These are phyloP conservation scores for Xylaria sp. DNA, from an alignment of 2,329 filamentous ascomycete species.

Conservation along the genomic window DNA sequence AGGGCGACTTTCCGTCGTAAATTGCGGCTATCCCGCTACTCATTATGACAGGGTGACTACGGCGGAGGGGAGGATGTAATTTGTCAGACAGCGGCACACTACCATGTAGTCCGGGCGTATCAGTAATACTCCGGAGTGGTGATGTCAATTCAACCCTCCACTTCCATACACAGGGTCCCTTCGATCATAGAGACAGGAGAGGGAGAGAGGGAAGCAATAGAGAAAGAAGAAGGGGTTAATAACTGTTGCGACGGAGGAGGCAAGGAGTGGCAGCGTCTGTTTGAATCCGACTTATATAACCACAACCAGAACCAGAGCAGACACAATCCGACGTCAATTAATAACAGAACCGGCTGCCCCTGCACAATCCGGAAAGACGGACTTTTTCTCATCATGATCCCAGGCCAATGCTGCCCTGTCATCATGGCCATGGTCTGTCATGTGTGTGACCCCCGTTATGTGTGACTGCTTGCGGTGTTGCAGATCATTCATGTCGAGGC, in stretches of 20 bases:
- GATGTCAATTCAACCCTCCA: not conserved
- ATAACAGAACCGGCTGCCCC: not conserved
- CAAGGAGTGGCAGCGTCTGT: not conserved
- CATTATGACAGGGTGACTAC: not conserved
- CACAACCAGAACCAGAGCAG: too few relatives aligned
- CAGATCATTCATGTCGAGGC: not conserved
- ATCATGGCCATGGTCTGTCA: not conserved
- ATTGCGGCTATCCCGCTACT: not conserved
- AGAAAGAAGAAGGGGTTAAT: not conserved
- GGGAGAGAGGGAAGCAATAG: not conserved
- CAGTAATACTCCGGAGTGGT: not conserved
- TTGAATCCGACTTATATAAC: not conserved
- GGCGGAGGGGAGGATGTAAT: not conserved
- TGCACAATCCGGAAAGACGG: not conserved
- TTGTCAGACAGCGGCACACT: not conserved
- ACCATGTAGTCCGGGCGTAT: not conserved
- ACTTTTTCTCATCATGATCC: not conserved
- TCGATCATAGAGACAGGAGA: not conserved
- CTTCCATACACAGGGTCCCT: not conserved
- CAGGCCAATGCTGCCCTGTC: not conserved
- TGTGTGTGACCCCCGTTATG: not conserved
- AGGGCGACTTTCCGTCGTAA: conserved; percentile 3
- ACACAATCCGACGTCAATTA: not conserved
- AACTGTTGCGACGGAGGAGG: not conserved
- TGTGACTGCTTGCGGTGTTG: not conserved